These are phyloP conservation scores for Metarhizium guizhouense DNA, from an alignment of 2,329 filamentous ascomycete species.

Conservation along the genomic window DNA sequence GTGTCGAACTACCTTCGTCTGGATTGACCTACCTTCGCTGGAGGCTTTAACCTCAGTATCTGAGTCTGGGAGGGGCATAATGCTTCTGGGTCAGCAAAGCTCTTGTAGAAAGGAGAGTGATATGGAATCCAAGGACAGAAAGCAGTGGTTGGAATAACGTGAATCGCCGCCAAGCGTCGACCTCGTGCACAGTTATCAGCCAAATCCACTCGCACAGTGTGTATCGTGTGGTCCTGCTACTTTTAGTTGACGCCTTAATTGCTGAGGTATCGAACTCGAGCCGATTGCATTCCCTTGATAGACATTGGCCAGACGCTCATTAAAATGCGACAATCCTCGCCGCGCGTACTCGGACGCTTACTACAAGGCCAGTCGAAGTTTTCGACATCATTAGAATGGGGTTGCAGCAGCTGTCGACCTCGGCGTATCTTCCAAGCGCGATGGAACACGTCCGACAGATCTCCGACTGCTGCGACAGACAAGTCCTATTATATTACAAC, in stretches of 20 bases:
- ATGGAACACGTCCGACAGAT: slow-evolving; percentile 24
- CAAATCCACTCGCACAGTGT: no score
- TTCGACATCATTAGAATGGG: slow-evolving; percentile 14
- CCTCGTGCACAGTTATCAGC: no score
- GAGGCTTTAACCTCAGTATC: slow-evolving; percentile 36
- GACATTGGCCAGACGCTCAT: background rate
- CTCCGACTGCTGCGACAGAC: slow-evolving; percentile 8
- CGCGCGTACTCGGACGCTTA: slow-evolving; percentile 17
- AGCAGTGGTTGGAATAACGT: no score
- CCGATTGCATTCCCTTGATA: background rate
- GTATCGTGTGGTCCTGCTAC: no score
- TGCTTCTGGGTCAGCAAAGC: background rate
- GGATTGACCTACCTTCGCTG: slow-evolving; percentile 31
- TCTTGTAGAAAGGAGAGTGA: no score
- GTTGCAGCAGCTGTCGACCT: slow-evolving; percentile 19
- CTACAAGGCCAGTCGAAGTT: slow-evolving; percentile 13
- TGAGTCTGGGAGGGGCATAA: slow-evolving; percentile 28
- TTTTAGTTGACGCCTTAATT: no score
- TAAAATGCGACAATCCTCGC: slow-evolving; percentile 20
- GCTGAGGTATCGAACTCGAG: no score
- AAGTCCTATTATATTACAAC: slow-evolving; percentile 96
- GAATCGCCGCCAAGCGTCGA: no score
- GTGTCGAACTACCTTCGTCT: background rate
- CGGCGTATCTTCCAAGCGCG: slow-evolving; percentile 13
- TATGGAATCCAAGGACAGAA: no score